phyloP scores from a whole-genome alignment of 78 protist species.

The Emiliania huxleyi region DNA sequence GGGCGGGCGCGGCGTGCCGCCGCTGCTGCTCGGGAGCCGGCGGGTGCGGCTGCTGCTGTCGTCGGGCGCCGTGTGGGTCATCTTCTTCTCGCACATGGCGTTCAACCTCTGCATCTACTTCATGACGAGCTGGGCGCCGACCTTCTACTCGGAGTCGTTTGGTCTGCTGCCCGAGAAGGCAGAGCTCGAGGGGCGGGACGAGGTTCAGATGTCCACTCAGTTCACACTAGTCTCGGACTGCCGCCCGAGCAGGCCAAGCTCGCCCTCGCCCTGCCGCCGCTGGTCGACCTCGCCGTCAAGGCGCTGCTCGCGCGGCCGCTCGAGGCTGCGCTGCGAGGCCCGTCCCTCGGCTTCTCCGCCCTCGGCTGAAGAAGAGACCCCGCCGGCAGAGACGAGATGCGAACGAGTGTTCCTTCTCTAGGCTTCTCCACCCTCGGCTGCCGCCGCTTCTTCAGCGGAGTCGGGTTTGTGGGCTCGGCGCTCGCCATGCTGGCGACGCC shows the following conservation, averaged over 20 bases:
- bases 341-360: not conserved
- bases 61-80: not conserved
- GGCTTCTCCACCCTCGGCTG: not conserved
- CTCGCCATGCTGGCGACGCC: not conserved
- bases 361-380: too few species aligned
- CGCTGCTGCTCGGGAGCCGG: too few species aligned
- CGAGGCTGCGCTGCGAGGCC: not conserved
- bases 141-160: not conserved
- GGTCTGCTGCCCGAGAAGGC: not conserved
- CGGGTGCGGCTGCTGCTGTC: too few species aligned
- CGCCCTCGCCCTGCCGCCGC: slow-evolving; percentile 5
- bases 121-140: not conserved
- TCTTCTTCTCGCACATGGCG: slow-evolving; percentile 30
- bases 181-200: too few species aligned
- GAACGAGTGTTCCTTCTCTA: too few species aligned
- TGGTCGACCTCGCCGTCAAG: not conserved
- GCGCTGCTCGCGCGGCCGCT: too few species aligned
- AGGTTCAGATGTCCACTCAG: too few species aligned
- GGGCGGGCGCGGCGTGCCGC: too few species aligned
- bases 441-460: not conserved
- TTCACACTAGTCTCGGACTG: too few species aligned
- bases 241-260: not conserved
- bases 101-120: slow-evolving; percentile 34
- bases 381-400: too few species aligned
- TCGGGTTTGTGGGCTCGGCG: not conserved